A percentile compares a stretch with the other conserved stretches of the same genome.
These are phyloP conservation scores for Neolentinus lepideus DNA, from an alignment of 1,284 basidiomycete genomes.

Conservation along the genomic window DNA sequence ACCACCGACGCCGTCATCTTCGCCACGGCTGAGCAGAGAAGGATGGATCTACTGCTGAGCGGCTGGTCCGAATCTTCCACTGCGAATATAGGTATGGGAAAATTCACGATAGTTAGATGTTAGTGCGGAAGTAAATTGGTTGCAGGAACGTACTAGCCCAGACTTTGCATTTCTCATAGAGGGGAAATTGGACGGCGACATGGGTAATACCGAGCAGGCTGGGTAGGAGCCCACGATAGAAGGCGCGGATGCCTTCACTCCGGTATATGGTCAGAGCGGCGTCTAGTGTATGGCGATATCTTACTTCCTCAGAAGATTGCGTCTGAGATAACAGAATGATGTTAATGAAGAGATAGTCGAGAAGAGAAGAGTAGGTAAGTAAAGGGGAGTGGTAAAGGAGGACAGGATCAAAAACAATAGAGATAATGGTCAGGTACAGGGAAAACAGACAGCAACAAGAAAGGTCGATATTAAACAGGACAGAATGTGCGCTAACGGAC, in stretches of 20 bases:
- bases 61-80: slow-evolving; percentile 40
- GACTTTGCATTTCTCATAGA: slow-evolving; percentile 89
- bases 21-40: slow-evolving; percentile 80
- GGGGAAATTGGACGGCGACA: slow-evolving; percentile 91
- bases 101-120: not conserved
- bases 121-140: not conserved
- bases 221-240: slow-evolving; percentile 88
- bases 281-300: slow-evolving; percentile 84
- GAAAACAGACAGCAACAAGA: too few relatives aligned
- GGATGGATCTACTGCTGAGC: slow-evolving; percentile 64
- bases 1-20: slow-evolving; percentile 93
- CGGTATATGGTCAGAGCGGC: slow-evolving; percentile 84
- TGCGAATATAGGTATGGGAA: too few relatives aligned
- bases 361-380: not conserved
- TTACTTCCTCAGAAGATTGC: slow-evolving; percentile 65
- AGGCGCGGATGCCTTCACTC: slow-evolving; percentile 76
- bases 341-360: not conserved
- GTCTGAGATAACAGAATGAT: slow-evolving; percentile 36
- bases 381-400: too few relatives aligned
- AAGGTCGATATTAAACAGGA: too few relatives aligned
- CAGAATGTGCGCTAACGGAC: too few relatives aligned
- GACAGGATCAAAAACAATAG: too few relatives aligned
- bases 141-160: slow-evolving; percentile 60
- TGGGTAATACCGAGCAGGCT: slow-evolving; percentile 86
- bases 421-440: too few relatives aligned